These are phyloP conservation scores for Gloeostereum incarnatum DNA, from an alignment of 768 basidiomycete species.

Conservation along the genomic window DNA sequence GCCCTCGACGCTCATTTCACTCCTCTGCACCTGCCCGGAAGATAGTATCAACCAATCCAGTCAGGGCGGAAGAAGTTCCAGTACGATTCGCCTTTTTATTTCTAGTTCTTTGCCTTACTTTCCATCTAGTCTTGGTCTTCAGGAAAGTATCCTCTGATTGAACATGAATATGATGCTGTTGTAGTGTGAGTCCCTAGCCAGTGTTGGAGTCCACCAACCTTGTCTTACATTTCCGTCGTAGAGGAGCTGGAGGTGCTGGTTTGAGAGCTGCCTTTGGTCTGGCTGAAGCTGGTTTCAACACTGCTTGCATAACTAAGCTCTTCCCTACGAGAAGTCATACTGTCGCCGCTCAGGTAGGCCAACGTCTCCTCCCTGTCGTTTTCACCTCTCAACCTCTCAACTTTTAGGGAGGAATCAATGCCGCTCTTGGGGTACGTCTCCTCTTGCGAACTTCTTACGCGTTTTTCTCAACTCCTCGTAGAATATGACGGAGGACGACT, in stretches of 20 bases:
- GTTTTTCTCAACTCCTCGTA: conserved; percentile 16
- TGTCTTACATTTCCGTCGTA: conserved; percentile 19
- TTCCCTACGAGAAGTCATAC: conserved; percentile 99
- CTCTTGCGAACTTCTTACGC: conserved; percentile 4
- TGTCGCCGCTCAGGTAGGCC: conserved; percentile 85
- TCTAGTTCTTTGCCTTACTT: conserved; percentile 10
- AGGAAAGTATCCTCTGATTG: conserved; percentile 92
- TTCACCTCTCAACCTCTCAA: conserved; percentile 11
- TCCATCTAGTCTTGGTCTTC: conserved; percentile 57
- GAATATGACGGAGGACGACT: conserved; percentile 99
- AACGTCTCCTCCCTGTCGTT: neutral
- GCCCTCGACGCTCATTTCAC: conserved; percentile 53
- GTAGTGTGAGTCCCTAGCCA: conserved; percentile 76
- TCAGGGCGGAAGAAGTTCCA: conserved; percentile 77
- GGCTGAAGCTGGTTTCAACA: conserved; percentile 97
- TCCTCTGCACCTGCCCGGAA: conserved; percentile 48
- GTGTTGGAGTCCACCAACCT: conserved; percentile 3
- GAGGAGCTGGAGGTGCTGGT: conserved; percentile 97
- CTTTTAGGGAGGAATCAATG: conserved; percentile 90
- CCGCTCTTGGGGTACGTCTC: conserved; percentile 76
- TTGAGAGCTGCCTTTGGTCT: conserved; percentile 97
- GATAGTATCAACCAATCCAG: conserved; percentile 63
- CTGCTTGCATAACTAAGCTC: conserved; percentile 97
- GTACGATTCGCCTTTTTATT: conserved; percentile 25
- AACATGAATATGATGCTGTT: conserved; percentile 98